These are phyloP conservation scores for Kockovaella imperatae DNA, from an alignment of 768 basidiomycete genomes.

Conservation along the genomic window DNA sequence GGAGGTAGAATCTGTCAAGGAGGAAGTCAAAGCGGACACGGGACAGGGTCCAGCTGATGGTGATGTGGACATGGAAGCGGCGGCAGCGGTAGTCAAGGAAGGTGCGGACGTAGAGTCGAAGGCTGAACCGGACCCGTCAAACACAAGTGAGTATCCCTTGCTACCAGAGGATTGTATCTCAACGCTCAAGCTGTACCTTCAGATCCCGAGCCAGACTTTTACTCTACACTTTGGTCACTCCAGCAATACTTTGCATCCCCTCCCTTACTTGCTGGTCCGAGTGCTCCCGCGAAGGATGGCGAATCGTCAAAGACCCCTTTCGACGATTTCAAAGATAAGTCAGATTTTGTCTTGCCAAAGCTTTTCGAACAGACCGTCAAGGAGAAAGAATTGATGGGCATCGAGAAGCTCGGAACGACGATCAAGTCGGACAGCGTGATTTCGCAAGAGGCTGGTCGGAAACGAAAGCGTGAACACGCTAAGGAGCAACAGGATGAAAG, in stretches of 20 bases:
- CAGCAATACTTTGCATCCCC: slow-evolving; percentile 38
- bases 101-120: background rate
- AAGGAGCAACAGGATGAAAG: too few species aligned
- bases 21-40: background rate
- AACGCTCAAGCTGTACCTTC: background rate
- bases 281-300: slow-evolving; percentile 1
- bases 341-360: slow-evolving; percentile 33
- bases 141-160: slow-evolving; percentile 1
- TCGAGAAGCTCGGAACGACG: slow-evolving; percentile 18
- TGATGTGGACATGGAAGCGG: slow-evolving; percentile 12
- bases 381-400: slow-evolving; percentile 30
- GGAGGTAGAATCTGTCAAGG: slow-evolving; percentile 6
- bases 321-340: slow-evolving; percentile 26
- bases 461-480: slow-evolving; percentile 25
- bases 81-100: slow-evolving; percentile 7
- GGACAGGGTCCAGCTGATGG: slow-evolving; percentile 11
- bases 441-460: slow-evolving; percentile 2
- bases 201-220: slow-evolving; percentile 23
- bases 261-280: slow-evolving; percentile 24
- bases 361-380: slow-evolving; percentile 30
- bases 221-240: slow-evolving; percentile 37
- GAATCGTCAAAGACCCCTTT: slow-evolving; percentile 13
- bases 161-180: background rate
- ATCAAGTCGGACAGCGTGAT: too few species aligned
- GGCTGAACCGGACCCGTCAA: background rate